Base-by-base conservation (phyloP, 805 yeast genomes). In the Blastobotrys muscicola region DNA sequence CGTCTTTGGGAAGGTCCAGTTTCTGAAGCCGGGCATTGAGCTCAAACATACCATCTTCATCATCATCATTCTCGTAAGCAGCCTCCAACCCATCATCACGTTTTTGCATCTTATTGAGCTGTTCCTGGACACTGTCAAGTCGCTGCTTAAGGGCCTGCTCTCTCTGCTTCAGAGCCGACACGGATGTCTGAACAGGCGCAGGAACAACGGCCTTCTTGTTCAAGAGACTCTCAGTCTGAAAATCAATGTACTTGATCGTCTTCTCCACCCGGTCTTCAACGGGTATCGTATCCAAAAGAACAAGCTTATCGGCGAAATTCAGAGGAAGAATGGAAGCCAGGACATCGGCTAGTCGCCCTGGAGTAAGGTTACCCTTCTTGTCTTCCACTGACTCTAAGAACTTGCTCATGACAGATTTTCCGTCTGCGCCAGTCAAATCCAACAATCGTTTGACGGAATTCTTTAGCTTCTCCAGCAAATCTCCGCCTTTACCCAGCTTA, bases 291-390 rank as follows among this genome's bases (percentile, higher is more conserved):
- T 53, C 52, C 35, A 66, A 47, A 16, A 65, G 13, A 6, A 44
- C 45, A 20, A 61, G 44, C 44, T 60, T 61, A 35, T 62, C 59
- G 7, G 45, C 50, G 23, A 45, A 50, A 3, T 55, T 51, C 20
- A 64, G 51, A 9, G 67, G 67, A 29, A 65, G 50, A 23, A 65
- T 51, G 3, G 66, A 55, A 11, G 58, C 59, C 20, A 65, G 49
- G 29, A 65, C 43, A 44, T 66, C 70, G 1, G 64, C 62, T 16
- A 65, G 46, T 35, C 48, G 45, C 3, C 60, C 59, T 3, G 67
- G 50, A n/a, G 50, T 33, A 7, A 32, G 29, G 29, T 41, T 16
- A 16, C 42, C 15, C 11, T 38, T 29, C 11, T 29, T 29, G 10
- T 38, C 43, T 6, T 26, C 32, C 10, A 33, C 16, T 3, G 40